phyloP scores from a whole-genome alignment of 2,329 filamentous ascomycete species.

The Fusarium decemcellulare region DNA sequence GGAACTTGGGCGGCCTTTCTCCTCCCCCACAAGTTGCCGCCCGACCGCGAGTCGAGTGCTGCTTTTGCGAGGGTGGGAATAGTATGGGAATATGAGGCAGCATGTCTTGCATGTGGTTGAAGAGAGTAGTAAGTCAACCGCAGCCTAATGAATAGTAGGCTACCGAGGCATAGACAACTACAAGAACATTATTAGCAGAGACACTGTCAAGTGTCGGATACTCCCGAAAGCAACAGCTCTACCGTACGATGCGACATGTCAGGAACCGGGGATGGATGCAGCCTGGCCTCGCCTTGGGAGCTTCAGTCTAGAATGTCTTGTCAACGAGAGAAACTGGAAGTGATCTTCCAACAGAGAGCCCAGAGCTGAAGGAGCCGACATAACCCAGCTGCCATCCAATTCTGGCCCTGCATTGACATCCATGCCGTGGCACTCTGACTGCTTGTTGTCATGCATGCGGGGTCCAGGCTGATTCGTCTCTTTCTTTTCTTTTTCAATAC shows the following conservation, averaged over 20 bases:
- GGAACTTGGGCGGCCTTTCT: not conserved
- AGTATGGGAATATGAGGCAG: not conserved
- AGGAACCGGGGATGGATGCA: conserved; percentile 11
- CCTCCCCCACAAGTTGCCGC: too few species aligned
- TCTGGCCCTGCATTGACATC: not conserved
- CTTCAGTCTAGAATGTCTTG: not conserved
- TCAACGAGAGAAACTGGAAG: conserved; percentile 23
- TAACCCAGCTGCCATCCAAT: conserved; percentile 10
- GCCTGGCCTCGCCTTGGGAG: not conserved
- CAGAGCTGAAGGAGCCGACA: not conserved
- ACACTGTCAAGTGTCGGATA: too few species aligned
- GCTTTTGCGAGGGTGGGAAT: conserved; percentile 1
- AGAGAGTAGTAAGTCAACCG: too few species aligned
- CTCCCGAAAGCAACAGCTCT: not conserved
- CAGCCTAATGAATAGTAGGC: too few species aligned
- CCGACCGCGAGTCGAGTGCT: not conserved
- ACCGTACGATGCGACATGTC: conserved; percentile 13
- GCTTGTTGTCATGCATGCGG: conserved; percentile 17
- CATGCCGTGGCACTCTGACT: not conserved
- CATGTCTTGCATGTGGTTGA: not conserved
- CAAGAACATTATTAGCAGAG: too few species aligned
- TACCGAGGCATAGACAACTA: too few species aligned
- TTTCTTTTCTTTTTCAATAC: conserved; percentile 26
- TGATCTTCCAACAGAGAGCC: conserved; percentile 25
- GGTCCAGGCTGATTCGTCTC: conserved; percentile 14